Evolutionary conservation across 805 yeast genomes (phyloP), one percentile per base, ranked within the genome.

Genomic region (Phaffomyces opuntiae): DNA sequence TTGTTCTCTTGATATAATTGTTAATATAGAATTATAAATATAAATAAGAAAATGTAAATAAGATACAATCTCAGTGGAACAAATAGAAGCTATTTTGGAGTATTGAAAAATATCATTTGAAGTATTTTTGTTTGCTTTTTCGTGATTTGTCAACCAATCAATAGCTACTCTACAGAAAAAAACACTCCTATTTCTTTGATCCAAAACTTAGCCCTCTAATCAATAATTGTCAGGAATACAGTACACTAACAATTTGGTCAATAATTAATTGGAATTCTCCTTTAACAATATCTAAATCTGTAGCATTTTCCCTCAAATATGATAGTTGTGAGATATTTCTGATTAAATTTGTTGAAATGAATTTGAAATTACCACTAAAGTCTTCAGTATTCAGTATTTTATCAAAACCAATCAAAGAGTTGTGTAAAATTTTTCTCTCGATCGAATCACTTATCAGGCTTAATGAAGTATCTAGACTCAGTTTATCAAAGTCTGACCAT

Each of bases 321-420:
- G 46, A 34, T 11, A 43, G 21, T 48, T 53, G 41, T 49, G 50
- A 42, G 39, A 54, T 21, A 44, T 48, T 36, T 33, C 43, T 34
- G 31, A 52, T 47, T 36, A 56, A 27, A 4, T 42, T 49, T 17
- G 46, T 26, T 13, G 55, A 45, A 5, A 48, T 32, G 29, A 55
- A 57, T 39, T 46, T 49, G 36, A 55, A 53, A 38, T 56, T 57
- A 17, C 50, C 42, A 43, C 40, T 55, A 43, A 67, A 56, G 1
- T 50, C 56, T 17, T 56, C 54, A 31, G 65, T 61, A 14, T 58
- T 53, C 11, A 66, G 49, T 55, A 70, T 56, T 44, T 73, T 72
- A 54, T 81, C 89, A 55, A 75, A 72, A 29, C 78, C 61, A 6
- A 77, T 62, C 0, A 84, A 74, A 1, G 87, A 73, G 50, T 74